Evolutionary conservation across 129 eudicot species (phyloP).

Genomic region (Cynara cardunculus): DNA sequence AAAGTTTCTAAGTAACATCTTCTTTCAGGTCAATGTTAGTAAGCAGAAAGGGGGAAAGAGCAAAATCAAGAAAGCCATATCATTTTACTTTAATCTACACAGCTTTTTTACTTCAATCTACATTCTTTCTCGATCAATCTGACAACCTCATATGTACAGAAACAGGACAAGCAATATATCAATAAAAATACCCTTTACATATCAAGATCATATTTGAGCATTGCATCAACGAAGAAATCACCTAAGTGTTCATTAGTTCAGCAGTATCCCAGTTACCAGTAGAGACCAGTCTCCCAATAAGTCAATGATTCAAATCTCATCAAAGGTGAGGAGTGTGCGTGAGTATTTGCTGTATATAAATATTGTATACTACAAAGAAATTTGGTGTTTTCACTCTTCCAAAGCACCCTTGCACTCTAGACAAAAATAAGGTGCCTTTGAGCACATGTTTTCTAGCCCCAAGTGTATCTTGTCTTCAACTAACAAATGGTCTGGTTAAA

Average conservation of each 20-base stretch:
- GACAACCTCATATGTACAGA: background rate
- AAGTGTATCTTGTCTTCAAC: background rate
- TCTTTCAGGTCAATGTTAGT: background rate
- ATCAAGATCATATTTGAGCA: background rate
- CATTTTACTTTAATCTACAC: background rate
- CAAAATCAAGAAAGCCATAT: background rate
- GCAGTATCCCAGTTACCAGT: too few relatives aligned
- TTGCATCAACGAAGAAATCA: background rate
- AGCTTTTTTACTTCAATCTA: background rate
- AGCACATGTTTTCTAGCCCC: background rate
- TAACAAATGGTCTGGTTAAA: too few relatives aligned
- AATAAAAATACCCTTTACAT: background rate
- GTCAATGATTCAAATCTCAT: too few relatives aligned
- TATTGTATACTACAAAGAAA: too few relatives aligned
- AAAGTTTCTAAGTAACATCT: background rate
- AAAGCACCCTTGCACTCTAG: background rate
- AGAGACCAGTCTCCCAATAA: too few relatives aligned
- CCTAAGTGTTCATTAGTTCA: too few relatives aligned
- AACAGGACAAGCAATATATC: background rate
- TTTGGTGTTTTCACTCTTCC: background rate
- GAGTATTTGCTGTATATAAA: too few relatives aligned
- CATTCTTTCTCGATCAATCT: background rate
- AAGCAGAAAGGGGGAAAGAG: background rate
- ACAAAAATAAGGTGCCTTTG: background rate
- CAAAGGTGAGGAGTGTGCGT: too few relatives aligned